Conservation (phyloP, 2,329 filamentous ascomycete species). For the Myriosclerotinia scirpicola region DNA sequence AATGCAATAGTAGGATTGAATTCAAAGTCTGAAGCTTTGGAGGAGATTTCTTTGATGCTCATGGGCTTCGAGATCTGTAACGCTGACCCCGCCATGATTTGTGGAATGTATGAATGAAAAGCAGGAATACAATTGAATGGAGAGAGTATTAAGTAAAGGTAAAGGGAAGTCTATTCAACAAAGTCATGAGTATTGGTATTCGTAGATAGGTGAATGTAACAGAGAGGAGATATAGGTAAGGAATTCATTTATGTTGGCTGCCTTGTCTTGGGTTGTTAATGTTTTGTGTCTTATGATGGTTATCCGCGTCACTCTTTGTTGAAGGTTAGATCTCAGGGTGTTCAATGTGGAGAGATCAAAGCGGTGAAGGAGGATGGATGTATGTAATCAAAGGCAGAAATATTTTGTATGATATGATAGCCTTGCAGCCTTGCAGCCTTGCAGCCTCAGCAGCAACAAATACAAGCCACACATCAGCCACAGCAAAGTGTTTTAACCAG, state of each 20-base stretch:
- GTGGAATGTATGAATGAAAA: slow-evolving; percentile 5
- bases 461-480: neutral
- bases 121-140: neutral
- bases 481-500: neutral
- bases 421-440: neutral
- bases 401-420: neutral
- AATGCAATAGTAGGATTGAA: slow-evolving; percentile 77
- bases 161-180: neutral
- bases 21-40: slow-evolving; percentile 74
- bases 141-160: neutral
- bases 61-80: slow-evolving; percentile 51
- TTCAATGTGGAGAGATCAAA: slow-evolving; percentile 1
- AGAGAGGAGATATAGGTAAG: neutral
- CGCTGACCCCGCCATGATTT: slow-evolving; percentile 37
- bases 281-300: neutral
- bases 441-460: neutral
- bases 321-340: slow-evolving; percentile 10
- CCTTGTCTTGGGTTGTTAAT: neutral
- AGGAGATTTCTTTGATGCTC: slow-evolving; percentile 74
- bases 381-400: neutral
- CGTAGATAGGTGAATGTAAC: neutral
- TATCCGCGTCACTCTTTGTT: slow-evolving; percentile 1
- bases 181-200: neutral
- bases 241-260: neutral
- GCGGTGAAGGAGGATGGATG: neutral